Evolutionary conservation across 306 rosid genomes (phyloP).

Genomic region (Corylus americana): DNA sequence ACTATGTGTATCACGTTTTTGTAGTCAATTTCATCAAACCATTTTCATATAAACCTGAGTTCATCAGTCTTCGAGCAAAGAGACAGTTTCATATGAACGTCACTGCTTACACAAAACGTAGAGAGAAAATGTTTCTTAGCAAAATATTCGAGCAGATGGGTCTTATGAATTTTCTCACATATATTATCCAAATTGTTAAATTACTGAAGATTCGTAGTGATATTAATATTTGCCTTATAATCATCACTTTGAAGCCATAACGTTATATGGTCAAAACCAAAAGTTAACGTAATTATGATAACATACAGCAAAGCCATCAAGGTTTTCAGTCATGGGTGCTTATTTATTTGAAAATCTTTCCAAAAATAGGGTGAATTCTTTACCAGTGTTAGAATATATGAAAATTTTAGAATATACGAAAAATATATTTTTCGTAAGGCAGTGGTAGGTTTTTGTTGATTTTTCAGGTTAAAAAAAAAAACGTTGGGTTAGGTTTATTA

Average conservation of each 20-base stretch:
- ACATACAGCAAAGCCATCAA: no score
- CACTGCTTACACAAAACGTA: conserved; percentile 17
- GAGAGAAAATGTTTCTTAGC: neutral
- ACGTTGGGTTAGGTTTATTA: neutral
- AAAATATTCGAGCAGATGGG: no score
- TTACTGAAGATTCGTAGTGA: no score
- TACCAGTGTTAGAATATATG: no score
- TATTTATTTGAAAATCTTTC: neutral
- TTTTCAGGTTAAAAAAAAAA: neutral
- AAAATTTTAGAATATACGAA: no score
- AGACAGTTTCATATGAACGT: conserved; percentile 10
- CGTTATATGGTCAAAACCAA: no score
- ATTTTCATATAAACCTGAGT: neutral
- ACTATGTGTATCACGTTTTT: neutral
- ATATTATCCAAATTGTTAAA: no score
- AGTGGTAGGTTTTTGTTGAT: no score
- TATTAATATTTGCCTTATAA: no score
- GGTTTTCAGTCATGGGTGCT: neutral
- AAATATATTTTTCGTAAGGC: no score
- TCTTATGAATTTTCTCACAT: no score
- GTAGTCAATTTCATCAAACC: neutral
- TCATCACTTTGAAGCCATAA: neutral
- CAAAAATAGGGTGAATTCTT: neutral
- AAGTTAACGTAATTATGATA: neutral
- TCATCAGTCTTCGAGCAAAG: neutral